Evolutionary conservation across 148 eudicot genomes (phyloP), one percentile per base, ranked within the genome.

Genomic region (Nyssa sinensis): DNA sequence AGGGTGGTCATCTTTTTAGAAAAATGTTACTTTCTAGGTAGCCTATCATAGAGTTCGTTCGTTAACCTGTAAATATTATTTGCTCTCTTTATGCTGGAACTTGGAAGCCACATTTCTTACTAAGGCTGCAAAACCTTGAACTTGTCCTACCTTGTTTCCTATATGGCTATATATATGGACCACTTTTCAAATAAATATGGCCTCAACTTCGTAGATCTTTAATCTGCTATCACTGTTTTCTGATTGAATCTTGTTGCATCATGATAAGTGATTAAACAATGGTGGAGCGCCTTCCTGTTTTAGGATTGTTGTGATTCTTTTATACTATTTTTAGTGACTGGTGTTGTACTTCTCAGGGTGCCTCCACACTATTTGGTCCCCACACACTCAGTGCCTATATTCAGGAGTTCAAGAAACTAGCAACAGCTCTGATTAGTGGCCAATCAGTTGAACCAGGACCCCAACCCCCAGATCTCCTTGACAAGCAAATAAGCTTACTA

Each of bases 341-440:
- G 0, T 66, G 9, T 33, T 23, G 7, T 49, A 62, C 30, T 81
- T 67, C 33, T 67, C 87, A 95, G 98, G 98, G 98, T 62, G 98
- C 96, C 21, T 95, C 98, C 5, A 95, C 98, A 7, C 82, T 95
- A 25, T 95, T 83, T 58, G 98, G 98, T 69, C 98, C 94, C 11
- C 91, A 95, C 83, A 92, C 98, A 19, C 97, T 90, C 10, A 73
- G 82, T 35, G 97, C 84, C 69, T 95, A 87, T 92, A 92, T 95
- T 72, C 98, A 95, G 71, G 97, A 92, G 77, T 95, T 95, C 89
- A 84, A 70, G 67, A 95, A 89, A 73, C 93, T 95, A 6, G 88
- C 96, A 14, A 62, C 82, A 58, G 91, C 97, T 68, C 90, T 95
- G 30, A 33, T 86, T 71, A 86, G 35, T 11, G 82, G 83, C 41